phyloP scores from a whole-genome alignment of 1,139 yeast species.

The Debaryomyces udenii region DNA sequence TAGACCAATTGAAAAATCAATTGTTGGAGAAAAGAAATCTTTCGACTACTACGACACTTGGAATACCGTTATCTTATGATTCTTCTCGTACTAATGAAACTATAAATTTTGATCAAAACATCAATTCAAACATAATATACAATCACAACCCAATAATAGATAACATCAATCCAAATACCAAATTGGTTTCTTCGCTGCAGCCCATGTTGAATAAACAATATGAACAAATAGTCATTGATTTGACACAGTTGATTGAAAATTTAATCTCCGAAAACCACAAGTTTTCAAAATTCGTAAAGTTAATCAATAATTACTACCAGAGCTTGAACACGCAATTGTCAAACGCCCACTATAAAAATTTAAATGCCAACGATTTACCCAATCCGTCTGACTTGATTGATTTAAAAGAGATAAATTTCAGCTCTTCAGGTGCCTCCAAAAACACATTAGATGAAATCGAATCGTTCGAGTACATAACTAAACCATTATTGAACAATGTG shows the following conservation, averaged over 20 bases:
- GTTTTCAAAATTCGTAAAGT: constrained; percentile 36
- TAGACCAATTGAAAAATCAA: constrained; percentile 43
- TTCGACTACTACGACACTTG: constrained; percentile 37
- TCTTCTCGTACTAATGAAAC: constrained; percentile 3
- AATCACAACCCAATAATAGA: constrained; percentile 39
- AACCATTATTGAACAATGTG: constrained; percentile 37
- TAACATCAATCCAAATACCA: constrained; percentile 21
- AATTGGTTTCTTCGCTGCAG: constrained; percentile 14
- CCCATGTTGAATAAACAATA: constrained; percentile 36
- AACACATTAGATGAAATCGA: constrained; percentile 37
- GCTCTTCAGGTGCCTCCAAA: constrained; percentile 19
- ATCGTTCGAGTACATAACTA: constrained; percentile 39
- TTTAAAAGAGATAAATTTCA: constrained; percentile 16
- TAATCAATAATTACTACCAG: constrained; percentile 33
- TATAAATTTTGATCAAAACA: constrained; percentile 9
- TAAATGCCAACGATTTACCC: constrained; percentile 22
- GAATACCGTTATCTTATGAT: constrained; percentile 21
- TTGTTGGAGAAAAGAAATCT: constrained; percentile 39
- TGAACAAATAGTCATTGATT: constrained; percentile 40
- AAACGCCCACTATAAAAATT: constrained; percentile 19
- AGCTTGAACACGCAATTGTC: constrained; percentile 28
- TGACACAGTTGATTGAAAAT: constrained; percentile 43
- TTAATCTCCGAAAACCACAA: constrained; percentile 44
- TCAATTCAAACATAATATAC: constrained; percentile 33
- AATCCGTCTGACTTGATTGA: constrained; percentile 42